Evolutionary conservation across 257 asterid species (phyloP).

Genomic region (Gentiana dahurica): DNA sequence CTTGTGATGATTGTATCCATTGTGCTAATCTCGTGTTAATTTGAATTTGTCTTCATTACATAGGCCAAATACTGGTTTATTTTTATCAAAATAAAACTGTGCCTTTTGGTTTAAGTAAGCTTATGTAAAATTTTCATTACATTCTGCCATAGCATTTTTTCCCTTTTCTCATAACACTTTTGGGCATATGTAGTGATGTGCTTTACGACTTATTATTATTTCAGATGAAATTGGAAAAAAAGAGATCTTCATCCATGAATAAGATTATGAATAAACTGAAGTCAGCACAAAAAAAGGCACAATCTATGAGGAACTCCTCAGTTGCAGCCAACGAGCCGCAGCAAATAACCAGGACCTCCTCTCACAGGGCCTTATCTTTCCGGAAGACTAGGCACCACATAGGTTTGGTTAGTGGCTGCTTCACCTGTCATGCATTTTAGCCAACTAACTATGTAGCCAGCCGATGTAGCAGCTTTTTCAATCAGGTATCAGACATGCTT

Average conservation of each 20-base stretch:
- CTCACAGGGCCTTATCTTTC: constrained; percentile 45
- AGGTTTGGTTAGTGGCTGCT: constrained; percentile 82
- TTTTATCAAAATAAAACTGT: background rate
- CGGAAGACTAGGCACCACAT: constrained; percentile 44
- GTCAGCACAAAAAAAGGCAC: constrained; percentile 89
- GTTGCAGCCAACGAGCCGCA: constrained; percentile 30
- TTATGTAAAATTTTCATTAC: background rate
- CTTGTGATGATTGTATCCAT: background rate
- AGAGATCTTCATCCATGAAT: constrained; percentile 91
- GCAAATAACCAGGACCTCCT: constrained; percentile 35
- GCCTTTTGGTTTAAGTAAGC: background rate
- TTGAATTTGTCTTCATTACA: background rate
- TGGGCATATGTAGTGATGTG: background rate
- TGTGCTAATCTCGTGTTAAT: background rate
- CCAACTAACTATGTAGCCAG: background rate
- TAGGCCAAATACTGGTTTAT: background rate
- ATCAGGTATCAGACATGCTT: constrained; percentile 22
- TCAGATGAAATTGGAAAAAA: constrained; percentile 94
- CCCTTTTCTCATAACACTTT: background rate
- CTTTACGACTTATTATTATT: constrained; percentile 10
- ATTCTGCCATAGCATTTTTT: too few relatives aligned
- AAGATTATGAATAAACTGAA: constrained; percentile 78
- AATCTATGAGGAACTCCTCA: constrained; percentile 71
- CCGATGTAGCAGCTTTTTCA: constrained; percentile 9
- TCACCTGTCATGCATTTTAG: constrained; percentile 77